Conservation (phyloP, 2,329 filamentous ascomycete species). For the Exserohilum turcica region DNA sequence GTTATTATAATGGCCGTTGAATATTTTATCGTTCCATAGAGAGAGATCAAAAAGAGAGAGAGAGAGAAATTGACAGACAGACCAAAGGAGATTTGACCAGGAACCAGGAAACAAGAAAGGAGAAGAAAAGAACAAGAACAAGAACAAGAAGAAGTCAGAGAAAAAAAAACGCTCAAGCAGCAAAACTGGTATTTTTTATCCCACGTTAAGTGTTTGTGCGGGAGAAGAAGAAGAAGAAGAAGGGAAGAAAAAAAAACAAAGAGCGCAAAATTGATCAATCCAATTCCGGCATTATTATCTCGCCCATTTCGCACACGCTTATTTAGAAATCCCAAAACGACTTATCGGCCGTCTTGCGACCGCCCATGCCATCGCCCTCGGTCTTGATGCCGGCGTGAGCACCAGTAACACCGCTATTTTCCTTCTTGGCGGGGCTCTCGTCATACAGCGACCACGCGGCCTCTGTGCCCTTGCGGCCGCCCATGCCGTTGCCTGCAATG, state of each 20-base stretch:
- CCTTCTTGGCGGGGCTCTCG: slow-evolving; percentile 36
- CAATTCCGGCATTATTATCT: too few relatives aligned
- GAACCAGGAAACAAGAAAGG: not conserved
- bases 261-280: too few relatives aligned
- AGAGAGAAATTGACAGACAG: too few relatives aligned
- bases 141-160: not conserved
- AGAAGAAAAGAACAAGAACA: not conserved
- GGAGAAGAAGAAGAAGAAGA: not conserved
- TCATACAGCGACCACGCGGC: slow-evolving; percentile 50
- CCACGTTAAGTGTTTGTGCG: too few relatives aligned
- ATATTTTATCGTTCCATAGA: too few relatives aligned
- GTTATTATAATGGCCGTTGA: too few relatives aligned
- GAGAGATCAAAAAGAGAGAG: too few relatives aligned
- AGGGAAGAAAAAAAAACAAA: too few relatives aligned
- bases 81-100: too few relatives aligned
- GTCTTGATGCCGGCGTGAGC: slow-evolving; percentile 43
- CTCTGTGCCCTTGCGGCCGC: slow-evolving; percentile 44
- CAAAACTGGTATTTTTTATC: not conserved
- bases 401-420: slow-evolving; percentile 30
- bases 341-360: slow-evolving; percentile 39
- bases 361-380: slow-evolving; percentile 49
- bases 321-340: slow-evolving; percentile 44
- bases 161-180: not conserved
- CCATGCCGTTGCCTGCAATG: slow-evolving; percentile 50
- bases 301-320: too few relatives aligned